phyloP scores from a whole-genome alignment of 495 filamentous ascomycete species.

The Oleoguttula mirabilis region DNA sequence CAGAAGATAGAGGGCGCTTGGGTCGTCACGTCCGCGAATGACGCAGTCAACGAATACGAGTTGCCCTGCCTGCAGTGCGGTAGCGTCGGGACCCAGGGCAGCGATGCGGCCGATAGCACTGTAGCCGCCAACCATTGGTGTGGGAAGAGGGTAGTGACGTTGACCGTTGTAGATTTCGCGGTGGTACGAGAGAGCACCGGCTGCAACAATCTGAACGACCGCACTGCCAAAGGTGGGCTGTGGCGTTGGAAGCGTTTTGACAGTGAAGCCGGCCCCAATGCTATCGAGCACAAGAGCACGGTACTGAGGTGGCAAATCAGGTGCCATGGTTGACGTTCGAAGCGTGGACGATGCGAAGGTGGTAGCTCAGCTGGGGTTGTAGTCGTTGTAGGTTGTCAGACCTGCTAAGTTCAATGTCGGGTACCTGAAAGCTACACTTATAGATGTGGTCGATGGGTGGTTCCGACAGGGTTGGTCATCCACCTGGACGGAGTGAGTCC shows the following conservation, averaged over 20 bases:
- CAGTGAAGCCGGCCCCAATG: background rate
- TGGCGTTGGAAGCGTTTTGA: slow-evolving; percentile 28
- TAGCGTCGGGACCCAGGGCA: slow-evolving; percentile 36
- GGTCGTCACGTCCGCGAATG: slow-evolving; percentile 36
- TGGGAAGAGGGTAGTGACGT: slow-evolving; percentile 23
- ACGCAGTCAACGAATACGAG: slow-evolving; percentile 37
- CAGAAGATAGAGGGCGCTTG: slow-evolving; percentile 26
- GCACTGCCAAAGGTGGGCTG: slow-evolving; percentile 24
- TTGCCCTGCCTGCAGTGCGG: slow-evolving; percentile 32
- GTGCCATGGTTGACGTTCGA: too few species aligned
- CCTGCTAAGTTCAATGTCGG: too few species aligned
- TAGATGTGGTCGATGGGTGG: too few species aligned
- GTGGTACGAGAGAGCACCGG: slow-evolving; percentile 24
- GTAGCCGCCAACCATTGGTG: slow-evolving; percentile 20
- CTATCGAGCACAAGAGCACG: background rate
- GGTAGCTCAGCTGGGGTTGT: too few species aligned
- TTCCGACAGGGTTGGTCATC: too few species aligned
- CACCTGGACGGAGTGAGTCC: too few species aligned
- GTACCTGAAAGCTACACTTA: too few species aligned
- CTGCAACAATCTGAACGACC: slow-evolving; percentile 26
- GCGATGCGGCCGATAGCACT: slow-evolving; percentile 36
- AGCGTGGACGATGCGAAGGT: too few species aligned
- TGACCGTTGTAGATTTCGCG: slow-evolving; percentile 28
- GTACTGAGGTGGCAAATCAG: too few species aligned
- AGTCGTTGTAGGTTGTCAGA: too few species aligned